Evolutionary conservation across 1,284 basidiomycete species (phyloP).

Genomic region (Mycena citricolor): DNA sequence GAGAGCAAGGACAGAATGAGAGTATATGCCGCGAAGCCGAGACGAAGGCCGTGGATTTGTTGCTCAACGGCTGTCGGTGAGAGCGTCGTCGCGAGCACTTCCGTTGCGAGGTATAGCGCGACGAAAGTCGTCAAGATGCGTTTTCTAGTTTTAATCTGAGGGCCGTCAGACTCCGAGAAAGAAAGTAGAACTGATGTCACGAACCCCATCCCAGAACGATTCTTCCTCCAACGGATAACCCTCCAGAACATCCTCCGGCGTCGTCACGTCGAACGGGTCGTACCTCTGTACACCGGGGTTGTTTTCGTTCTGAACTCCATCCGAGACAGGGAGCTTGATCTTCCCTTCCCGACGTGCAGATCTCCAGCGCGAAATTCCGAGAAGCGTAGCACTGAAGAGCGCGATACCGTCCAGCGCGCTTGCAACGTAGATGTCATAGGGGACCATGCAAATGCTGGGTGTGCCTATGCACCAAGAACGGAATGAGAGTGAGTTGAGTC

Average conservation of each 20-base stretch:
- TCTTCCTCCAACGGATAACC: conserved; percentile 73
- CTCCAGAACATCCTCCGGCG: conserved; percentile 66
- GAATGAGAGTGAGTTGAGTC: no score
- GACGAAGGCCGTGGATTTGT: no score
- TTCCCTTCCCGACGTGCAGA: conserved; percentile 45
- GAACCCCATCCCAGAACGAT: conserved; percentile 77
- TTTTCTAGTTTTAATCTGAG: no score
- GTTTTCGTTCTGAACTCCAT: conserved; percentile 27
- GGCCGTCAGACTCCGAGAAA: no score
- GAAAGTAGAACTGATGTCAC: no score
- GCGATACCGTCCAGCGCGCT: conserved; percentile 46
- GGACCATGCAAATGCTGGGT: conserved; percentile 52
- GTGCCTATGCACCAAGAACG: no score
- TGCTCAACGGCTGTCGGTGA: no score
- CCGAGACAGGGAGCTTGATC: conserved; percentile 51
- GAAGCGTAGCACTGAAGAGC: conserved; percentile 42
- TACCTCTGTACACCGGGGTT: conserved; percentile 19
- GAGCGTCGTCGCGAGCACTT: no score
- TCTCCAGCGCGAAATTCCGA: conserved; percentile 34
- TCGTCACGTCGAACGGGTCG: conserved; percentile 80
- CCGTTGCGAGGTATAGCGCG: no score
- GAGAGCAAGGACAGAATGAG: no score
- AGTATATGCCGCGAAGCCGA: no score
- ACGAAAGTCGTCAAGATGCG: no score
- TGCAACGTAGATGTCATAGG: conserved; percentile 58